A percentile compares a stretch with the other conserved stretches of the same genome.
Evolutionary conservation across 2,329 filamentous ascomycete genomes (phyloP).

Genomic region (Cercospora janseana): DNA sequence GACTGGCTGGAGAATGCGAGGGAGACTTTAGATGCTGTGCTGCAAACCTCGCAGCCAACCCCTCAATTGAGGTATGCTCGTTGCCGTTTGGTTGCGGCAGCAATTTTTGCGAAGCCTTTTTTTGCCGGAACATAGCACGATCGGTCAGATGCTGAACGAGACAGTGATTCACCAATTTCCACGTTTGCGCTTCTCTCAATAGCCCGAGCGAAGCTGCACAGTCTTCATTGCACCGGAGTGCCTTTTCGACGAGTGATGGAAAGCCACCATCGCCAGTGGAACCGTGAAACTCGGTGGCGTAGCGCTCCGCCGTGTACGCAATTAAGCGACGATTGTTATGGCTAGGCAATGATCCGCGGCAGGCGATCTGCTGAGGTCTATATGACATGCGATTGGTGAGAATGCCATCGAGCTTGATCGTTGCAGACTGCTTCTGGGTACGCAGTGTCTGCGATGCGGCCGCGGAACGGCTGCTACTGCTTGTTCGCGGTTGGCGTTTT

Average conservation of each 20-base stretch:
- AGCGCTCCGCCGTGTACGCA: constrained; percentile 22
- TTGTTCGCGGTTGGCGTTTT: constrained; percentile 17
- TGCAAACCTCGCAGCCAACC: constrained; percentile 20
- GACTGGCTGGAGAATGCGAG: constrained; percentile 18
- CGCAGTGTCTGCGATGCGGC: constrained; percentile 15
- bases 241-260: constrained; percentile 21
- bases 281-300: constrained; percentile 10
- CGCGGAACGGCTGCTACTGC: constrained; percentile 21
- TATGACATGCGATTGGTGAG: constrained; percentile 31
- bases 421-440: constrained; percentile 27
- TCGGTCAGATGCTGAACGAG: constrained; percentile 51
- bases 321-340: constrained; percentile 22
- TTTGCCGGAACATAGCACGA: constrained; percentile 25
- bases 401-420: constrained; percentile 35
- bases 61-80: constrained; percentile 20
- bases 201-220: constrained; percentile 34
- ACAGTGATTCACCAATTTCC: constrained; percentile 55
- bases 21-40: constrained; percentile 26
- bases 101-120: constrained; percentile 11
- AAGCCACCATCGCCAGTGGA: constrained; percentile 15
- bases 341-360: constrained; percentile 28
- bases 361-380: constrained; percentile 31
- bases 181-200: constrained; percentile 57
- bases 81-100: constrained; percentile 8
- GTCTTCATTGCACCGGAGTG: constrained; percentile 22